Percentiles rank a stretch among this genome's conserved stretches.
These are phyloP conservation scores for Neurospora intermedia DNA, from an alignment of 495 filamentous ascomycete species.

Conservation along the genomic window DNA sequence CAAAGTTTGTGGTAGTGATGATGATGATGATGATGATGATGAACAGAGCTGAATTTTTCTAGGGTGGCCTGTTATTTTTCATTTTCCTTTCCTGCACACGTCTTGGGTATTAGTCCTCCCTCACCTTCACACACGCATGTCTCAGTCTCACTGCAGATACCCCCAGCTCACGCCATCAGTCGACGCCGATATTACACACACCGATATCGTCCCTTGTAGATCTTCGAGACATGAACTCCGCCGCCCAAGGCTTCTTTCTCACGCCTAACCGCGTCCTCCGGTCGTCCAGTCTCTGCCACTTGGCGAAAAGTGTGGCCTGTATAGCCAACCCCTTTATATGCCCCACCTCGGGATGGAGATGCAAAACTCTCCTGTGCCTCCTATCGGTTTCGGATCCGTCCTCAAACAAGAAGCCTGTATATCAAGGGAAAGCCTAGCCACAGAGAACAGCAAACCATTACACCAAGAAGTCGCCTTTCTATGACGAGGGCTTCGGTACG, in stretches of 20 bases:
- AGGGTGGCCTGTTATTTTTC: neutral
- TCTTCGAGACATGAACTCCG: neutral
- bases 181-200: neutral
- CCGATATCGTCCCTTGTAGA: neutral
- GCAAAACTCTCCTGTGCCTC: neutral
- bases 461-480: neutral
- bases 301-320: neutral
- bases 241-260: neutral
- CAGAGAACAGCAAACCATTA: neutral
- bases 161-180: neutral
- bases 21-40: neutral
- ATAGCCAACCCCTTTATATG: neutral
- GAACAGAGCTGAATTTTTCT: neutral
- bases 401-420: neutral
- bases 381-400: neutral
- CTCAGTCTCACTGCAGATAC: neutral
- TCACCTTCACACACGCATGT: neutral
- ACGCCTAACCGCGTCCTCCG: neutral
- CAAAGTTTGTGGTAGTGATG: neutral
- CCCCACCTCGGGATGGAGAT: neutral
- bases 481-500: conserved; percentile 23
- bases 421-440: neutral
- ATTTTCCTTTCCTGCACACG: neutral
- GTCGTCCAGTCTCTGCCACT: neutral
- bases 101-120: neutral